Evolutionary conservation across 2,329 filamentous ascomycete genomes (phyloP).

Genomic region (Didymella exigua): DNA sequence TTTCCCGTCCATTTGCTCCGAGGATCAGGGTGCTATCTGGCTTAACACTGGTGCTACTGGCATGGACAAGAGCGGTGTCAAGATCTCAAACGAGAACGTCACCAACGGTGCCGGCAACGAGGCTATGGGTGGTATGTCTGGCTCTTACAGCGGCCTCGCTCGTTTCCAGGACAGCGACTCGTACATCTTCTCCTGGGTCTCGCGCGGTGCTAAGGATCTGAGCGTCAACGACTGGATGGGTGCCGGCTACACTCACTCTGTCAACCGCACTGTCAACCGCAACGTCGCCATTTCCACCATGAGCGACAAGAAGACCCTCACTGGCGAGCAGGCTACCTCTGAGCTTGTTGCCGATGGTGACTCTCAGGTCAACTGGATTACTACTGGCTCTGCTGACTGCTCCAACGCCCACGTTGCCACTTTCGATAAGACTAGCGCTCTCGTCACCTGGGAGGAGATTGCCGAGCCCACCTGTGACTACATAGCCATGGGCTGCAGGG

Average conservation of each 20-base stretch:
- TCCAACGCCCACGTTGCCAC: slow-evolving; percentile 65
- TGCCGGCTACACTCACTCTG: slow-evolving; percentile 57
- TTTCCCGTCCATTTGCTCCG: slow-evolving; percentile 64
- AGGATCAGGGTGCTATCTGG: slow-evolving; percentile 69
- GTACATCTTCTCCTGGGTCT: slow-evolving; percentile 69
- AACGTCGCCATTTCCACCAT: slow-evolving; percentile 65
- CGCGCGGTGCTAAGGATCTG: slow-evolving; percentile 63
- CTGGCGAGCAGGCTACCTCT: slow-evolving; percentile 60
- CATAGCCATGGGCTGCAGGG: slow-evolving; percentile 65
- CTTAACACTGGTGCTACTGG: slow-evolving; percentile 65
- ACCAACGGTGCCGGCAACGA: slow-evolving; percentile 65
- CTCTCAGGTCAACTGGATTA: slow-evolving; percentile 66
- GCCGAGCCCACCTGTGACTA: slow-evolving; percentile 60
- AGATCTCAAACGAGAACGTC: slow-evolving; percentile 67
- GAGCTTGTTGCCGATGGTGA: slow-evolving; percentile 62
- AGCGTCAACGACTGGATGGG: slow-evolving; percentile 65
- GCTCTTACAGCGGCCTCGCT: slow-evolving; percentile 64
- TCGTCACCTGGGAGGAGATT: slow-evolving; percentile 68
- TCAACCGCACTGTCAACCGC: slow-evolving; percentile 62
- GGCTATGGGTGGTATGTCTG: slow-evolving; percentile 67
- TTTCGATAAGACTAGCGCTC: slow-evolving; percentile 58
- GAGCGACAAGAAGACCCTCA: slow-evolving; percentile 63
- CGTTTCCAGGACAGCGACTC: slow-evolving; percentile 58
- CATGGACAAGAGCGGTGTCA: slow-evolving; percentile 65
- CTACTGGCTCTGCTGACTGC: slow-evolving; percentile 58